Evolutionary conservation across 108 stramenopile species (phyloP).

Genomic region (Stephanodiscus minutulus): DNA sequence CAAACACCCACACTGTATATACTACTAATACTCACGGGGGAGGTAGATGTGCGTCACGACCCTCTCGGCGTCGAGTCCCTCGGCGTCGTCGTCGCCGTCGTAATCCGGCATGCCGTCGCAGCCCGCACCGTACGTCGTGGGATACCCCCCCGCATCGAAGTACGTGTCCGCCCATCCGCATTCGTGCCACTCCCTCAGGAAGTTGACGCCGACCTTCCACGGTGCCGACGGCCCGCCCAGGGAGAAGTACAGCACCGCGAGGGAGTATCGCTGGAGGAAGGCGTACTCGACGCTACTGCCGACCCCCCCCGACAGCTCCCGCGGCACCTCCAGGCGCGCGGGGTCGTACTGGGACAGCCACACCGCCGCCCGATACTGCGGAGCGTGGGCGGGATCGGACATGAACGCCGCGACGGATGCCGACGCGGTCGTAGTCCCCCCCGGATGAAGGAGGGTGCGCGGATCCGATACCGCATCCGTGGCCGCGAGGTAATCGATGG

Average conservation of each 20-base stretch:
- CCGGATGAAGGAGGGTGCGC: neutral
- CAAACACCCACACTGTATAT: no score
- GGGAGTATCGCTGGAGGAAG: slow-evolving; percentile 43
- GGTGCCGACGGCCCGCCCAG: no score
- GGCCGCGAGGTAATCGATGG: slow-evolving; percentile 33
- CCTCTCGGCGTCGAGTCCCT: neutral
- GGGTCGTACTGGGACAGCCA: slow-evolving; percentile 33
- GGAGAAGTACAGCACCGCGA: slow-evolving; percentile 36
- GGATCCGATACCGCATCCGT: slow-evolving; percentile 12
- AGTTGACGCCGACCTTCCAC: no score
- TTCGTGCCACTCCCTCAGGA: slow-evolving; percentile 38
- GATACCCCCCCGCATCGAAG: neutral
- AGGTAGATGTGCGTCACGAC: slow-evolving; percentile 17
- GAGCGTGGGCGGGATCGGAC: neutral
- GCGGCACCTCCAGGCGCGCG: neutral
- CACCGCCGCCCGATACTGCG: slow-evolving; percentile 34
- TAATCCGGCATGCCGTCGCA: slow-evolving; percentile 32
- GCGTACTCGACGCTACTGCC: slow-evolving; percentile 22
- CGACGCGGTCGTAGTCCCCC: neutral
- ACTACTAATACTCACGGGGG: slow-evolving; percentile 18
- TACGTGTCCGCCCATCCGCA: slow-evolving; percentile 22
- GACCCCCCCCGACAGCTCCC: neutral
- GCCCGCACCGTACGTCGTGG: slow-evolving; percentile 4
- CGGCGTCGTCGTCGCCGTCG: slow-evolving; percentile 1
- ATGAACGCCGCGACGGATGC: neutral